Evolutionary conservation across 345 rosid species (phyloP), one percentile per base, ranked within the genome.

Genomic region (Euphorbia pulcherrima): DNA sequence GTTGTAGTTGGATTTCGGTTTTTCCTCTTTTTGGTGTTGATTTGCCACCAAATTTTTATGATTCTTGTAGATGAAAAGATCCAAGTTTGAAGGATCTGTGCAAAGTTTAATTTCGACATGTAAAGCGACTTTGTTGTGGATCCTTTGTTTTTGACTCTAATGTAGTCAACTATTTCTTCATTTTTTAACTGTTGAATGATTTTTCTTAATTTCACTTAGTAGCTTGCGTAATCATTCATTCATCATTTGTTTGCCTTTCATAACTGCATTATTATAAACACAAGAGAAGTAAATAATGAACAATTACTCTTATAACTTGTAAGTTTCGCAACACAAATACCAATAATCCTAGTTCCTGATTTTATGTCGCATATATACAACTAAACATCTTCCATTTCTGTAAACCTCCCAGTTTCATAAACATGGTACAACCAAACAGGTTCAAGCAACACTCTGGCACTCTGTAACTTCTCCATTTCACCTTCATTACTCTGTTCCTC

Each of bases 341-440:
- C 37, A 33, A 33, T 33, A 7, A 33, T 33, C 3, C 3, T 33
- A 2, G 37, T 33, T 33, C 37, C 37, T 33, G 37, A 33, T 3
- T 33, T 33, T 33, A 33, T 33, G 37, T 33, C 37, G 7, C 37
- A 33, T 33, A 33, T 33, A 33, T 33, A 33, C 37, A 33, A 33
- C 37, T 33, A 33, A 3, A 33, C 3, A 33, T 83, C 85, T 63
- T 85, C 85, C 81, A 69, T 74, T 72, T 64, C 76, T 5, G 82
- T 72, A 69, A 86, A 85, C 81, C 88, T 88, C 57, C 82, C 86
- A 0, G 90, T 87, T 83, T 90, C 97, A 77, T 84, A 84, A 64
- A 85, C 78, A 79, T 89, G 96, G 71, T 89, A 85, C 75, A 82
- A 68, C 99, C 97, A 94, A 71, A 91, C 80, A 67, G 96, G 93